These are phyloP conservation scores for Citrus inodora DNA, from an alignment of 345 rosid genomes.

Conservation along the genomic window DNA sequence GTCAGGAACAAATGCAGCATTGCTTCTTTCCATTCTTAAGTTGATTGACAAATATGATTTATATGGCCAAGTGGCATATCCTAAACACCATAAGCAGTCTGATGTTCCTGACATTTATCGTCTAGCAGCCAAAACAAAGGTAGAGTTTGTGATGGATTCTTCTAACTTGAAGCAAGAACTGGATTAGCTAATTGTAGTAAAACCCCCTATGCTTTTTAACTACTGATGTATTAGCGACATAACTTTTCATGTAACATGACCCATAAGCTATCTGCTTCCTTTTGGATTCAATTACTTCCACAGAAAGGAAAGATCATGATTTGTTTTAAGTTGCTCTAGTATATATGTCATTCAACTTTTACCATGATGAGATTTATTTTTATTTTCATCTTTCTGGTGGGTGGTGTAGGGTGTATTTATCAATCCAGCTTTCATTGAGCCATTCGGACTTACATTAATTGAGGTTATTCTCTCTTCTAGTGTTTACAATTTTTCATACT, in stretches of 20 bases:
- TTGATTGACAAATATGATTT: constrained; percentile 72
- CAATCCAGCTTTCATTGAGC: constrained; percentile 91
- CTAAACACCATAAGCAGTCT: constrained; percentile 78
- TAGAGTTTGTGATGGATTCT: constrained; percentile 12
- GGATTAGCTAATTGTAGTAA: not conserved
- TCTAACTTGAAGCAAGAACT: not conserved
- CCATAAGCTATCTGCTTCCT: not conserved
- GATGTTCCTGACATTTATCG: constrained; percentile 80
- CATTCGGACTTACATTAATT: constrained; percentile 83
- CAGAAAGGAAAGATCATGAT: not conserved
- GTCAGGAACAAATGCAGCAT: constrained; percentile 58
- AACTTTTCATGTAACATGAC: not conserved
- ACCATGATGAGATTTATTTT: not conserved
- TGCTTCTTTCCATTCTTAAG: constrained; percentile 71
- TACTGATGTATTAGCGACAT: not conserved
- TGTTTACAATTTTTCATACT: not conserved
- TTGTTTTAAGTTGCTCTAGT: not conserved
- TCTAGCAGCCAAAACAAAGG: constrained; percentile 79
- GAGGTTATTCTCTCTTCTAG: constrained; percentile 50
- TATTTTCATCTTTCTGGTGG: not conserved
- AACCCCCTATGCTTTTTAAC: not conserved
- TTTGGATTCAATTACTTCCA: not conserved
- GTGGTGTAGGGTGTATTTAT: constrained; percentile 74
- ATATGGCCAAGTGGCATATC: constrained; percentile 81
- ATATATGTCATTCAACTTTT: not conserved